Base-by-base conservation (phyloP, 352 stramenopile species). In the Globisporangium radiosum region DNA sequence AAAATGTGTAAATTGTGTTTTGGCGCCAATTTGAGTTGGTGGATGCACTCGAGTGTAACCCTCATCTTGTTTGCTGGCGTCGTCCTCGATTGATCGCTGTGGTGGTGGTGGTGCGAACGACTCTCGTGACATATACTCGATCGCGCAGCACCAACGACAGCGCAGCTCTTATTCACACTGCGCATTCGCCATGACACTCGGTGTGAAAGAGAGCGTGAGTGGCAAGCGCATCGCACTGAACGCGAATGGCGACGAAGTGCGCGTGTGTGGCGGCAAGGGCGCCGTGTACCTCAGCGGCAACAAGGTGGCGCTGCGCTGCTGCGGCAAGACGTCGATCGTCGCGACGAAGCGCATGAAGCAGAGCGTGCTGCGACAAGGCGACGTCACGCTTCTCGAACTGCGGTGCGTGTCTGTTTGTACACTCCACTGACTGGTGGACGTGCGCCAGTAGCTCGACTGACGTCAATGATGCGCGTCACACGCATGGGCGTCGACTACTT, bases 201-300 rank as follows among this genome's bases (percentile, higher is more conserved):
- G 78, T 14, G 78, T 90, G 33, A 85, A 84, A 71, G 82, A 92
- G 58, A 88, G 76, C 63, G 78, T 92, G 63, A 90, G 76, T 66
- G 82, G 82, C 44, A 76, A 77, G 66, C 57, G 69, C 45, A 74
- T 78, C 56, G 51, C 55, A 19, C 69, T 92, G 2, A 51, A 51
- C 15, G 61, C 63, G n/a, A 76, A 83, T 25, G 81, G 79, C 33
- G 52, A 66, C 7, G 82, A 92, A 57, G 56, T 74, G 59, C 66
- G 66, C 57, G 78, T 92, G 53, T 90, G 82, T 53, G 82, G 78
- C 44, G 75, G 76, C 58, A 89, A 88, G 52, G 82, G 76, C 43
- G 64, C 71, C 49, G 73, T 92, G 25, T 90, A 90, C 58, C 69
- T 84, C 47, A 92, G 78, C 50, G 79, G 81, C 17, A 60, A 62